Base-by-base conservation (phyloP, 2,329 filamentous ascomycete genomes). In the Sordariomycetes sp. region DNA sequence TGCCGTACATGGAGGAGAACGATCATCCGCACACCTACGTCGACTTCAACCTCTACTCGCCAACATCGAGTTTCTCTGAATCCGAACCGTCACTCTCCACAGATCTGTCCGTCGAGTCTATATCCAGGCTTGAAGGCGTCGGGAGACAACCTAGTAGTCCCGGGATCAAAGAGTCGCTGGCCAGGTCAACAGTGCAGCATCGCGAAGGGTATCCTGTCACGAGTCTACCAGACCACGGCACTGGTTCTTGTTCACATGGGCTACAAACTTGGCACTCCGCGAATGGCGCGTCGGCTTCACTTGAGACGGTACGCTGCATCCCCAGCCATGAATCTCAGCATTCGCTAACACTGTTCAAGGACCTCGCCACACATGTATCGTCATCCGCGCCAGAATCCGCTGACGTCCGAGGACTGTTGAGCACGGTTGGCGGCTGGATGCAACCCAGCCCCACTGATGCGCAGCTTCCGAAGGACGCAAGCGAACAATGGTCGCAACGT, bases 41-140 rank as follows among this genome's bases (percentile, higher is more conserved):
- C 62, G 79, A 82, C 70, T 82, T 82, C 70, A 78, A 75, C 64
- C 74, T 82, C 18, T 82, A 75, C 70, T 82, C 79, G 55, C 79
- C 79, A 2, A 68, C 70, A 24, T 74, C 77, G 20, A 72, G 69
- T 60, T 74, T 74, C 65, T 70, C 77, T 16, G 77, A 79, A 59
- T 79, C 80, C 60, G 79, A 82, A 11, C 51, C 25, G 20, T 24
- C 16, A 22, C 7, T 7, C 24, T 28, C 46, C n/a, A 20, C n/a
- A 8, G 20, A 50, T 20, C 20, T 50, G 46, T 20, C 20, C 18
- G 22, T 12, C 6, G 20, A n/a, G 8, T 50, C n/a, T 14, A 24
- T 50, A 22, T 50, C 22, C 5, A 50, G 46, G 12, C 20, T 12
- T 20, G 20, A 50, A 24, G 46, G 11, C 46, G 22, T 7, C 46